Base-by-base conservation (phyloP, 1,139 yeast genomes). In the Schizosaccharomyces versatilis region DNA sequence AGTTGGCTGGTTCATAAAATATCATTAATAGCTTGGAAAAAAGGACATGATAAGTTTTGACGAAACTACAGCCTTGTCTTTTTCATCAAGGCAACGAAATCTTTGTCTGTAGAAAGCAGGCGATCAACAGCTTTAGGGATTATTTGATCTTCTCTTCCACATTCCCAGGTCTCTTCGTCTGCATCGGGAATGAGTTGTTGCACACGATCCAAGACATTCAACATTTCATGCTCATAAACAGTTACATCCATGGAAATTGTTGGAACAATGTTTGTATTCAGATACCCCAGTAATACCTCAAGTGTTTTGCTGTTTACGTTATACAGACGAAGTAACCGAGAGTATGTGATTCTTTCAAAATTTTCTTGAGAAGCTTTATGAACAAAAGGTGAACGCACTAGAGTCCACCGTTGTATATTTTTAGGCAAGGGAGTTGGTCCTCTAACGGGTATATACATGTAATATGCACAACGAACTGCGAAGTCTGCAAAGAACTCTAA, bases 281-380 rank as follows among this genome's bases (percentile, higher is more conserved):
- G 71, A 61, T 82, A 83, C 38, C 94, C 78, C 57, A 88, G 73
- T 79, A 90, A 81, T 56, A 83, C 70, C 66, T 90, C 95, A 52
- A 90, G 73, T 3, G 83, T 80, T 63, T 85, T 95, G 1, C 90
- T 81, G 60, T 83, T 80, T 32, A 95, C 78, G 68, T 90, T 97
- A 73, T 77, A 86, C 17, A 86, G 84, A 59, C 74, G 73, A 60
- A 90, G 71, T 60, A 77, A 69, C 59, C 94, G 77, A 63, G 81
- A 78, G 66, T 78, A 84, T 0, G 97, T 90, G 55, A 78, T 75
- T 70, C 97, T 79, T 70, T 84, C 84, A 70, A 84, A 90, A 71
- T 90, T 90, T 70, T 90, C 95, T 70, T 90, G 90, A 8, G 94
- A 76, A 67, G 88, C 88, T 55, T 97, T 94, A 65, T 84, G 94